Evolutionary conservation across 106 monocot species (phyloP), one percentile per base, ranked within the genome.

Genomic region (Acanthochlamys bracteata): DNA sequence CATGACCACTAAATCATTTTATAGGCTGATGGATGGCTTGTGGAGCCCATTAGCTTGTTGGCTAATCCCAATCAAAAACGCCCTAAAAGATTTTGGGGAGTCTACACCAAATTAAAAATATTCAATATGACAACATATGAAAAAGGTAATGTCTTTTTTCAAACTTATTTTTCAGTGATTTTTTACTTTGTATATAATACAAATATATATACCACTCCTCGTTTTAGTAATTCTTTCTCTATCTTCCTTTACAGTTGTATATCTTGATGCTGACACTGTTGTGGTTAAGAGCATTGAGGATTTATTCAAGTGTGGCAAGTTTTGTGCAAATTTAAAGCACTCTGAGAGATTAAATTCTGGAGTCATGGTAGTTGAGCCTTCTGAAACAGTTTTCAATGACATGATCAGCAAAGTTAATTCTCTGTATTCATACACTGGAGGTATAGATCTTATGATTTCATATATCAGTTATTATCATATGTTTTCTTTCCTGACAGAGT

Each of bases 301-400:
- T 76, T 81, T 98, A 7, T 98, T 98, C 63, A 88, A 86, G 66
- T 98, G 98, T 71, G 78, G 88, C 16, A 83, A 59, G 60, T 98
- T 98, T 71, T 98, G 98, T 77, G 98, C 92, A 55, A 98, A 98
- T 62, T 69, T 98, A 68, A 98, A 98, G 67, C 98, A 98, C 75
- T 98, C 98, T 57, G 98, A 98, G 71, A 88, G 98, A 71, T 52
- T 98, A 70, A 98, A 98, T 71, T 98, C 98, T 75, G 98, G 98
- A 67, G 98, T 98, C 25, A 83, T 98, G 98, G 98, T 98, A 67
- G 92, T 98, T 39, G 92, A 98, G 51, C 98, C 98, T 61, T 98
- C 98, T 59, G 83, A 85, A 75, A 33, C 61, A 45, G 55, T 92
- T 73, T 98, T 85, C 43, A 61, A 85, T 46, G 98, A 98, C 70